These are phyloP conservation scores for Cucumis variabilis DNA, from an alignment of 331 rosid species.

Conservation along the genomic window DNA sequence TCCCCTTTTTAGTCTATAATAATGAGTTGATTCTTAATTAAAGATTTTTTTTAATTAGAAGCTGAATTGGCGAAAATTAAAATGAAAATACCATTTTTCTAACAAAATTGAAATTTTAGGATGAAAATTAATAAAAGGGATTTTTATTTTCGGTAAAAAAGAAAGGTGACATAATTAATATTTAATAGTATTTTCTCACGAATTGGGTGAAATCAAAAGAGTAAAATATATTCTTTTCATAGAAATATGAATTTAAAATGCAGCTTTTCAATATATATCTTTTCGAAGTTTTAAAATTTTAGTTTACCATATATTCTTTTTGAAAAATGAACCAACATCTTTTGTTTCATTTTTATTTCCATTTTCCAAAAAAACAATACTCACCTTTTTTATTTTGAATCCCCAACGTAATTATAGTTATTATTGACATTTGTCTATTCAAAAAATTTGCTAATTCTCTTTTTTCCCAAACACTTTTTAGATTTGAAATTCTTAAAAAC, in stretches of 20 bases:
- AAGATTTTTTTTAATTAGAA: too few relatives aligned
- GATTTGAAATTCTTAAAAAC: too few relatives aligned
- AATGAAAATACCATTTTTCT: too few relatives aligned
- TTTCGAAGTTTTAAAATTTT: neutral
- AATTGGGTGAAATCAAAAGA: too few relatives aligned
- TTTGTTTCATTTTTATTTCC: neutral
- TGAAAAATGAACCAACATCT: neutral
- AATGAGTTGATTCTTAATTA: too few relatives aligned
- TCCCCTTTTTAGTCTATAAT: rapidly evolving
- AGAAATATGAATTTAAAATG: neutral
- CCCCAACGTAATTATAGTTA: neutral
- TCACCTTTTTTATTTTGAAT: neutral
- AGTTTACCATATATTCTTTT: neutral
- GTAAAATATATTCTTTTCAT: neutral
- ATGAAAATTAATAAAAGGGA: too few relatives aligned
- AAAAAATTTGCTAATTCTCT: neutral
- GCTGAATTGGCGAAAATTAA: too few relatives aligned
- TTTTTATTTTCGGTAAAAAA: too few relatives aligned
- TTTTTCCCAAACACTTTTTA: neutral
- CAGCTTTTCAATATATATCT: neutral
- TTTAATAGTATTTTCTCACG: constrained; percentile 2
- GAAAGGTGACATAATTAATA: too few relatives aligned
- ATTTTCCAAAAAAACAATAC: too few relatives aligned
- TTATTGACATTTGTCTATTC: neutral
- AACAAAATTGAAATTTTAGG: too few relatives aligned